phyloP scores from a whole-genome alignment of 305 asterid species.

The Solanum chacoense region DNA sequence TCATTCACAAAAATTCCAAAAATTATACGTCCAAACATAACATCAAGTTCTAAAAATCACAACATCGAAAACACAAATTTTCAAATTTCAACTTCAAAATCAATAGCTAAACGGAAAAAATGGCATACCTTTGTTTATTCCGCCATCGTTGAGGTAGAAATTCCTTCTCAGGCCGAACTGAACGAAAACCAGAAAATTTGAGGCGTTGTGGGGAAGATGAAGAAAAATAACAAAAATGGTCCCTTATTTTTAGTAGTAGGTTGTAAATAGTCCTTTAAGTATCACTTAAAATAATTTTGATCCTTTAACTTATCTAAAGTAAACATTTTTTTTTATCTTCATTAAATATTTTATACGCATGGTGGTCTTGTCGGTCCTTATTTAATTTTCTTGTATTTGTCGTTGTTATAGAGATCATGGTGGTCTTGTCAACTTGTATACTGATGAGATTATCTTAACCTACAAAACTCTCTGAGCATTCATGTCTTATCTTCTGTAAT shows the following conservation, averaged over 20 bases:
- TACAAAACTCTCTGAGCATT: neutral
- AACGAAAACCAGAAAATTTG: neutral
- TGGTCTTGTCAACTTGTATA: too few species aligned
- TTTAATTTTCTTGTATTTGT: too few species aligned
- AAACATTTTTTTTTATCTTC: neutral
- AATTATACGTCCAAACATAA: neutral
- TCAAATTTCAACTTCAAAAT: neutral
- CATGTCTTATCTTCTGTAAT: neutral
- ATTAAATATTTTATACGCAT: neutral
- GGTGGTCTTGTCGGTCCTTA: too few species aligned
- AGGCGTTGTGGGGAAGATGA: neutral
- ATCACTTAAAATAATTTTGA: neutral
- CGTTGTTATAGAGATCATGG: too few species aligned
- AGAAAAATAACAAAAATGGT: neutral
- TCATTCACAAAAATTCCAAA: neutral
- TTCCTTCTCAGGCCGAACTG: neutral
- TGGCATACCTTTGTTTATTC: neutral
- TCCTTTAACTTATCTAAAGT: neutral
- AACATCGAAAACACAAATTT: neutral
- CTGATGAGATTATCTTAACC: neutral
- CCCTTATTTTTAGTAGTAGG: neutral
- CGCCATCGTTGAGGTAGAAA: neutral
- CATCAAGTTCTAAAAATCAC: neutral
- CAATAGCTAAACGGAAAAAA: neutral
- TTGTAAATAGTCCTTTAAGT: neutral